Percentiles rank a stretch among this genome's conserved stretches.
phyloP scores from a whole-genome alignment of 306 rosid genomes.

The Prunus dulcis region DNA sequence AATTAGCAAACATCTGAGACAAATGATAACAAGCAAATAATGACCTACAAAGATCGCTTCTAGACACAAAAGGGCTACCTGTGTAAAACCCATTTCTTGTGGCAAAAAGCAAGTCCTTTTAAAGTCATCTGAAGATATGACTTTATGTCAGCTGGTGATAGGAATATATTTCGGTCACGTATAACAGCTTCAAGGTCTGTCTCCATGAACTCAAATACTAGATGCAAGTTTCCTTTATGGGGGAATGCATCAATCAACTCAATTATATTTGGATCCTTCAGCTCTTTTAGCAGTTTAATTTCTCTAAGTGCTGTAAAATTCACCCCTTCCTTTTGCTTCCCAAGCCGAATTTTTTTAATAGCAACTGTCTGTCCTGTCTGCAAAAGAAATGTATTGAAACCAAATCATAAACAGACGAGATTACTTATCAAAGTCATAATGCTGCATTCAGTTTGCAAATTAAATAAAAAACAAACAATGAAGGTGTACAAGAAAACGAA shows the following conservation, averaged over 20 bases:
- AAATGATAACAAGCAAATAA: slow-evolving; percentile 17
- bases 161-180: slow-evolving; percentile 84
- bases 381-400: slow-evolving; percentile 27
- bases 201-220: slow-evolving; percentile 96
- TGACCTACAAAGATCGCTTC: not conserved
- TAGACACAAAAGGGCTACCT: slow-evolving; percentile 43
- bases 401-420: not conserved
- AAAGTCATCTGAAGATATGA: slow-evolving; percentile 90
- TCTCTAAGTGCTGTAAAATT: slow-evolving; percentile 93
- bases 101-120: slow-evolving; percentile 87
- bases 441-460: not conserved
- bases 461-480: not conserved
- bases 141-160: slow-evolving; percentile 86
- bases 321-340: slow-evolving; percentile 95
- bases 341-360: slow-evolving; percentile 91
- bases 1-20: slow-evolving; percentile 23
- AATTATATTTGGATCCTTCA: slow-evolving; percentile 75
- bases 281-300: slow-evolving; percentile 85
- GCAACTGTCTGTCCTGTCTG: slow-evolving; percentile 96
- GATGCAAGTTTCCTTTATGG: slow-evolving; percentile 91
- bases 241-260: slow-evolving; percentile 91
- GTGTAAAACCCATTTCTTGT: slow-evolving; percentile 95
- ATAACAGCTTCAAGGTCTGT: slow-evolving; percentile 97
- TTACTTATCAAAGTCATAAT: not conserved
- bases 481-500: not conserved